Evolutionary conservation across 2,329 filamentous ascomycete species (phyloP), one percentile per base, ranked within the genome.

Genomic region (Epichloe glyceriae): DNA sequence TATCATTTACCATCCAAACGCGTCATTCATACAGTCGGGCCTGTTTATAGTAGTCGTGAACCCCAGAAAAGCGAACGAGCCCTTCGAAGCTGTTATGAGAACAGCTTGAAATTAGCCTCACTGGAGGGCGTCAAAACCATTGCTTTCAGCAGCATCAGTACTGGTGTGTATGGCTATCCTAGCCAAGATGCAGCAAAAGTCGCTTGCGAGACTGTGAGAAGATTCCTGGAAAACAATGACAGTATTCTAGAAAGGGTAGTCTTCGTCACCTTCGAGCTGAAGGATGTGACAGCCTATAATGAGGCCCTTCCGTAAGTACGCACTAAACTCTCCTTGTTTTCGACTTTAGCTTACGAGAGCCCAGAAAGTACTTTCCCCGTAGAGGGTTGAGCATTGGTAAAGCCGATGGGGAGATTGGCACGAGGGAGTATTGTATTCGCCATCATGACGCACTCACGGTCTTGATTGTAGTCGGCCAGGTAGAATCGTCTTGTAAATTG

Each of bases 21-120:
- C 56, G 78, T 97, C 57, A 94, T 97, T 50, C 93, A 97, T 66
- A 81, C 93, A 17, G 91, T 96, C 3, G 93, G 93, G 0, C 93
- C 93, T 0, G 68, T 94, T 33, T 96, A 90, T 66, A 57, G 70
- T 49, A 57, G 59, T 0, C 40, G 5, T 12, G n/a, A 47, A 6
- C 43, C 57, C 3, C 62, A 70, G 19, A 65, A 61, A 11, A 71
- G 72, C 49, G 63, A 75, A 69, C 52, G 67, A 62, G 56, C 85
- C 42, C 68, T 85, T 22, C 62, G 64, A 15, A 67, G 69, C 47
- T 83, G 89, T 69, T 98, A 98, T 64, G 72, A 71, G 7, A 79
- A 71, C 41, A 85, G 82, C 58, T 67, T 97, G 52, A 70, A 85
- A 59, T 64, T 94, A n/a, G 89, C 89, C 0, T 81, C 80, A 0